A percentile compares a stretch with the other conserved stretches of the same genome.
These are phyloP conservation scores for Geranomyces michiganensis DNA, from an alignment of 192 early-diverging fungal genomes.

Conservation along the genomic window DNA sequence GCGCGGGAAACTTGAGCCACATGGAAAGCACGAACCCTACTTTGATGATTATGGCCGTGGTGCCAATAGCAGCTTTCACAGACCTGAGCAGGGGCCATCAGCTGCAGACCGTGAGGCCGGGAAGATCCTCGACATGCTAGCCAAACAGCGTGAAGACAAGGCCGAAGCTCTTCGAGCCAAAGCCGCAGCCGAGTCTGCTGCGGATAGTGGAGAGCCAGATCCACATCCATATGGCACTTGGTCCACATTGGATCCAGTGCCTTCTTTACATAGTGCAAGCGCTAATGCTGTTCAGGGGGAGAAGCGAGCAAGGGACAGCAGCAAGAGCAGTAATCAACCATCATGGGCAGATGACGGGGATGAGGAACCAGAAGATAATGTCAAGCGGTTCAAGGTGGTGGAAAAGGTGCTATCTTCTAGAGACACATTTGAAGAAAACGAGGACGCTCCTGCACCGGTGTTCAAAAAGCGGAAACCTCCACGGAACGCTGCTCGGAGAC, in stretches of 20 bases:
- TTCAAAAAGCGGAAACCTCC: conserved; percentile 35
- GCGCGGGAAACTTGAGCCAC: background rate
- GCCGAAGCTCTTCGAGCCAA: background rate
- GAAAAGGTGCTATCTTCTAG: conserved; percentile 12
- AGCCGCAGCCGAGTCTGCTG: background rate
- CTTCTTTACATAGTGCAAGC: background rate
- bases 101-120: background rate
- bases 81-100: background rate
- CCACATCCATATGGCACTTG: conserved; percentile 27
- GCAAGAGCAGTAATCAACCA: background rate
- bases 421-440: background rate
- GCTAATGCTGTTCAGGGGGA: background rate
- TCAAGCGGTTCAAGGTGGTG: conserved; percentile 16
- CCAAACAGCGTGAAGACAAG: background rate
- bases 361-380: conserved; percentile 26
- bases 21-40: background rate
- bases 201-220: background rate
- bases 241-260: conserved; percentile 8
- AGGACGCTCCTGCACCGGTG: background rate
- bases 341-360: conserved; percentile 33
- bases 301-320: conserved; percentile 1
- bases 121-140: background rate
- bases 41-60: no score
- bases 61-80: background rate
- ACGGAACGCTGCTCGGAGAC: background rate